phyloP scores from a whole-genome alignment of 805 yeast species.

The Blastobotrys attinorum region DNA sequence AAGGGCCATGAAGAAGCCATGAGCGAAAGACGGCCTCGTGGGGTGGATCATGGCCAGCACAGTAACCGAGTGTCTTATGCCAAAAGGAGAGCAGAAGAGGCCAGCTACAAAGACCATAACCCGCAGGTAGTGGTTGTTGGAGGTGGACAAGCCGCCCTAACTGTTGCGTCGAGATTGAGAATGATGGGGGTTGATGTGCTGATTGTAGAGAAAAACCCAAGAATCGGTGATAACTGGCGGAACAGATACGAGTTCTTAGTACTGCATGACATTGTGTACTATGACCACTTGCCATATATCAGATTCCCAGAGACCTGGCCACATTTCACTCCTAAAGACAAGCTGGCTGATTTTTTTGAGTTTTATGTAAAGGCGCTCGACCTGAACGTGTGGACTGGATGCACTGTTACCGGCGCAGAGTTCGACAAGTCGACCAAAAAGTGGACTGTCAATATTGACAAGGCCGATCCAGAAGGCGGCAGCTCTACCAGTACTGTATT shows the following conservation, averaged over 20 bases:
- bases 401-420: slow-evolving; percentile 23
- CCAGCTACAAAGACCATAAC: slow-evolving; percentile 6
- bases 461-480: slow-evolving; percentile 13
- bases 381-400: slow-evolving; percentile 31
- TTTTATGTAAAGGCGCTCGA: slow-evolving; percentile 35
- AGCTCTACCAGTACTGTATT: slow-evolving; percentile 2
- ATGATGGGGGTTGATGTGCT: slow-evolving; percentile 35
- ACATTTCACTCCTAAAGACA: slow-evolving; percentile 38
- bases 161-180: slow-evolving; percentile 37
- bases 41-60: slow-evolving; percentile 5
- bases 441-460: slow-evolving; percentile 32
- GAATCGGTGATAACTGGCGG: slow-evolving; percentile 43
- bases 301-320: slow-evolving; percentile 37
- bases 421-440: slow-evolving; percentile 25
- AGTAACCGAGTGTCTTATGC: slow-evolving; percentile 1
- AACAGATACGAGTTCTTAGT: slow-evolving; percentile 38
- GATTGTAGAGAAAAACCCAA: slow-evolving; percentile 32
- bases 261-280: slow-evolving; percentile 40
- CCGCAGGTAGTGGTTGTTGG: slow-evolving; percentile 41
- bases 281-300: slow-evolving; percentile 36
- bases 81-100: slow-evolving; percentile 5
- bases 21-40: slow-evolving; percentile 11
- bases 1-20: slow-evolving; percentile 9
- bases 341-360: slow-evolving; percentile 38
- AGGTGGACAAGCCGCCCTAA: slow-evolving; percentile 41